phyloP scores from a whole-genome alignment of 306 rosid genomes.

The Rosa lucieae region DNA sequence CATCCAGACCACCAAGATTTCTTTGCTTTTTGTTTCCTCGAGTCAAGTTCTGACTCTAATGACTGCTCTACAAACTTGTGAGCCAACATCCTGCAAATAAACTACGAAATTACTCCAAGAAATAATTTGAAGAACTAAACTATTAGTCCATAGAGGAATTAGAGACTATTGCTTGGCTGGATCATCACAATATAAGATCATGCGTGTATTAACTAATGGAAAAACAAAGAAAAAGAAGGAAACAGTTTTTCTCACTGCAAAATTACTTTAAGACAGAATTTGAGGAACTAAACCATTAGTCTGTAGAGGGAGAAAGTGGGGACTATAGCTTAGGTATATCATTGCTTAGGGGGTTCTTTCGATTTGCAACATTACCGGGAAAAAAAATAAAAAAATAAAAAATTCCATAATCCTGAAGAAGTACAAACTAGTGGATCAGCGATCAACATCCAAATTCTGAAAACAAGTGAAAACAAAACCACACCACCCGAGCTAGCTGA shows the following conservation, averaged over 20 bases:
- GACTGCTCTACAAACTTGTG: slow-evolving; percentile 87
- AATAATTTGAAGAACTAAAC: not conserved
- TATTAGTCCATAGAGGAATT: not conserved
- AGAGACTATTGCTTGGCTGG: not conserved
- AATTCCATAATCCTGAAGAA: not conserved
- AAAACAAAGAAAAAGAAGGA: not conserved
- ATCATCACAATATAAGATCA: not conserved
- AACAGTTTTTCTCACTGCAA: not conserved
- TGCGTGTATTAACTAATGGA: not conserved
- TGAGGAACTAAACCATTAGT: not conserved
- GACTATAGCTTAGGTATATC: not conserved
- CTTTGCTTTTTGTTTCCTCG: slow-evolving; percentile 54
- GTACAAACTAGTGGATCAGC: not conserved
- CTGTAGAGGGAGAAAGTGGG: not conserved
- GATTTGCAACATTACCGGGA: not conserved
- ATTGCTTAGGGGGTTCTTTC: not conserved
- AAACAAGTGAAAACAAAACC: not conserved
- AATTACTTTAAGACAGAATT: not conserved
- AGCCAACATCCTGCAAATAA: slow-evolving; percentile 78
- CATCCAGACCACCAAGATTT: slow-evolving; percentile 95
- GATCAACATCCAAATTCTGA: not conserved
- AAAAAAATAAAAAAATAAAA: not conserved
- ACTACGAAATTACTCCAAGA: slow-evolving; percentile 9
- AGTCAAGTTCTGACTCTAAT: slow-evolving; percentile 44
- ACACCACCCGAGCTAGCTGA: not conserved